Percentiles rank a stretch among this genome's conserved stretches.
phyloP scores from a whole-genome alignment of 805 yeast species.

The Wickerhamomyces alni region DNA sequence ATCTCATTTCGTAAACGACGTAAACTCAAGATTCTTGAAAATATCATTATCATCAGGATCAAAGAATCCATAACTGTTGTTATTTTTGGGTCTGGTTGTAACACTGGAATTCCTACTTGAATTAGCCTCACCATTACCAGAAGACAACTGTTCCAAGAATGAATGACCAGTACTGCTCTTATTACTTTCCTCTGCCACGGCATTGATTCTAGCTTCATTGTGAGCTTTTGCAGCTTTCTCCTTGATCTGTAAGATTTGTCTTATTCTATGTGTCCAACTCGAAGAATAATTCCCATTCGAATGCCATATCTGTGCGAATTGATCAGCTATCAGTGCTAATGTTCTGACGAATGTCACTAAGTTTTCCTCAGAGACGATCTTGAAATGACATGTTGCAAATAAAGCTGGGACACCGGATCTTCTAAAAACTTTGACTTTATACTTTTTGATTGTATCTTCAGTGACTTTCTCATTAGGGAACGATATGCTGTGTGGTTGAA shows the following conservation, averaged over 20 bases:
- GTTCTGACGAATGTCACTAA: slow-evolving; percentile 63
- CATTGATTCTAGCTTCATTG: slow-evolving; percentile 8
- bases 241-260: slow-evolving; percentile 39
- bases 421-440: slow-evolving; percentile 58
- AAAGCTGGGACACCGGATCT: slow-evolving; percentile 70
- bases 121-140: slow-evolving; percentile 1
- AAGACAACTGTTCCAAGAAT: slow-evolving; percentile 17
- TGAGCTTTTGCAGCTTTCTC: slow-evolving; percentile 22
- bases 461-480: slow-evolving; percentile 8
- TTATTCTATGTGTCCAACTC: slow-evolving; percentile 64
- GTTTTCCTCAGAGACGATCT: slow-evolving; percentile 54
- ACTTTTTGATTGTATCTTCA: slow-evolving; percentile 28
- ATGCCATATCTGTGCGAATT: slow-evolving; percentile 75
- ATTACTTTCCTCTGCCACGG: slow-evolving; percentile 2
- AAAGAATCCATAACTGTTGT: slow-evolving; percentile 17
- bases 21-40: slow-evolving; percentile 23
- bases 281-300: slow-evolving; percentile 48
- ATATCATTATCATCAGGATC: slow-evolving; percentile 19
- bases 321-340: slow-evolving; percentile 56
- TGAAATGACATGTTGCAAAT: slow-evolving; percentile 70
- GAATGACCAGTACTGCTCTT: slow-evolving; percentile 18
- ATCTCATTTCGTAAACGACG: slow-evolving; percentile 20
- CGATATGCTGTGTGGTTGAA: slow-evolving; percentile 50
- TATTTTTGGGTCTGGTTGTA: slow-evolving; percentile 7
- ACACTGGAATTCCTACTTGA: slow-evolving; percentile 11